Percentiles rank a stretch among this genome's conserved stretches.
Conservation (phyloP, 2,329 filamentous ascomycete species). For the Phialophora chinensis region DNA sequence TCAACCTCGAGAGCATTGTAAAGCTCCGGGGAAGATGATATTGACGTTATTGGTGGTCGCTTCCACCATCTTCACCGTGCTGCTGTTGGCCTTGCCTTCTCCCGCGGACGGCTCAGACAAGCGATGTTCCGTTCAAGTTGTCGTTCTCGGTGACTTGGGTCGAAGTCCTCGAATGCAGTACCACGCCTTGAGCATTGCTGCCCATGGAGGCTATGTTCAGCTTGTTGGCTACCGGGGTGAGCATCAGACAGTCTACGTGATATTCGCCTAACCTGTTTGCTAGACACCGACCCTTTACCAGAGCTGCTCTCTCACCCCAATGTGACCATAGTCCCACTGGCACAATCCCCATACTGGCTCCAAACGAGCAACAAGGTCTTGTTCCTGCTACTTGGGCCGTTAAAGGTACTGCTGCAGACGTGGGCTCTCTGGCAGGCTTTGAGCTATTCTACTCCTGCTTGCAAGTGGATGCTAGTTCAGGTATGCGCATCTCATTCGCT, state of each 20-base stretch:
- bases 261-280: slow-evolving; percentile 28
- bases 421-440: slow-evolving; percentile 73
- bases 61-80: slow-evolving; percentile 57
- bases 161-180: slow-evolving; percentile 98
- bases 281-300: slow-evolving; percentile 81
- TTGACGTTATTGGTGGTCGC: slow-evolving; percentile 45
- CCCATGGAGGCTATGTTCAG: slow-evolving; percentile 78
- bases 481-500: slow-evolving; percentile 47
- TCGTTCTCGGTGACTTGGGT: slow-evolving; percentile 94
- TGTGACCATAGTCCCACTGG: slow-evolving; percentile 74
- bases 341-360: slow-evolving; percentile 69
- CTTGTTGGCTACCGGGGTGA: slow-evolving; percentile 86
- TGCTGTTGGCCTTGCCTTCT: slow-evolving; percentile 60
- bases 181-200: slow-evolving; percentile 89
- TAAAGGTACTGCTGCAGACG: slow-evolving; percentile 86
- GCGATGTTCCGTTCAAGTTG: slow-evolving; percentile 71
- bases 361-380: slow-evolving; percentile 71
- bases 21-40: slow-evolving; percentile 31
- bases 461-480: slow-evolving; percentile 85
- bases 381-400: slow-evolving; percentile 77
- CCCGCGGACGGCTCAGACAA: slow-evolving; percentile 43
- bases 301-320: slow-evolving; percentile 71
- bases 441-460: slow-evolving; percentile 73
- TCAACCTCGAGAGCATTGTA: slow-evolving; percentile 3
- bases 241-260: slow-evolving; percentile 14